Percentiles rank a stretch among this genome's conserved stretches.
These are phyloP conservation scores for Babesia ovata DNA, from an alignment of 169 alveolate species.

Conservation along the genomic window DNA sequence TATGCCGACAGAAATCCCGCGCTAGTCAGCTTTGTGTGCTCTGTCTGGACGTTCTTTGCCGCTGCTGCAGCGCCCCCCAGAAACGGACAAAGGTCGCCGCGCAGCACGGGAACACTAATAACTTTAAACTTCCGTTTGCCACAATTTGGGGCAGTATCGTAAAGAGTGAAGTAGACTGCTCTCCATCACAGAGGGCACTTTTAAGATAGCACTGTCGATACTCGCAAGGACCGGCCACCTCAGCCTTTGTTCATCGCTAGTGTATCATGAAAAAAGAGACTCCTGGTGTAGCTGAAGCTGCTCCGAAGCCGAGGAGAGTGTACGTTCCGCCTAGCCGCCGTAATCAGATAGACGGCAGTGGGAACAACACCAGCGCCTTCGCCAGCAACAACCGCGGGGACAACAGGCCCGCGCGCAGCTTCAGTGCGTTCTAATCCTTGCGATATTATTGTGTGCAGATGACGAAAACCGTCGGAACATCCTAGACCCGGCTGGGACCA, in stretches of 20 bases:
- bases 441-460: neutral
- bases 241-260: constrained; percentile 3
- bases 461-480: constrained; percentile 37
- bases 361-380: constrained; percentile 26
- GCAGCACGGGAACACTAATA: neutral
- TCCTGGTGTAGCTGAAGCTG: constrained; percentile 30
- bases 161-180: neutral
- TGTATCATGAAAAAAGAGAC: constrained; percentile 46
- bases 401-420: constrained; percentile 20
- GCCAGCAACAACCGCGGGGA: constrained; percentile 22
- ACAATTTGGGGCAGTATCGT: constrained; percentile 1
- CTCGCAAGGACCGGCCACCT: neutral
- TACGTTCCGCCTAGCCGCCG: constrained; percentile 70
- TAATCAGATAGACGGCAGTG: constrained; percentile 41
- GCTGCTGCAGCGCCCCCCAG: constrained; percentile 33
- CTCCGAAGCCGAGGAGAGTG: constrained; percentile 53
- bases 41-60: neutral
- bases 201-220: constrained; percentile 3
- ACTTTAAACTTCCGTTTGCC: constrained; percentile 12
- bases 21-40: too few relatives aligned
- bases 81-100: constrained; percentile 17
- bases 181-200: neutral
- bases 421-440: neutral
- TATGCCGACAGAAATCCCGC: too few relatives aligned
- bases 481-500: constrained; percentile 4